Base-by-base conservation (phyloP, 495 filamentous ascomycete species). In the Aspergillus carlsbadensis region DNA sequence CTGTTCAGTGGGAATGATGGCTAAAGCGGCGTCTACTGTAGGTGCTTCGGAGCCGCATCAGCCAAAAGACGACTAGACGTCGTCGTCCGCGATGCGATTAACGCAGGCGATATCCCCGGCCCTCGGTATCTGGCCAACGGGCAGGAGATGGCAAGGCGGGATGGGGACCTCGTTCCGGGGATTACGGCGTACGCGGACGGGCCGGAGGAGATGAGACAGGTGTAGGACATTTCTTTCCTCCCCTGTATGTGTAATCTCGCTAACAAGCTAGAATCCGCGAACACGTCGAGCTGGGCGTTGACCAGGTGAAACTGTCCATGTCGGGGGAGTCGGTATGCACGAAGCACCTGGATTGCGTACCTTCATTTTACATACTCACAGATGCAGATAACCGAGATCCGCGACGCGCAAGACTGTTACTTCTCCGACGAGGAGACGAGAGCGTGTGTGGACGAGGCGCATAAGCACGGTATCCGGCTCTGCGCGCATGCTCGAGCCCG, bases 11-110 rank as follows among this genome's bases (percentile, higher is more conserved):
- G 4, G 13, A 37, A n/a, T n/a, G n/a, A n/a, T n/a, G n/a, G 35
- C 35, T 37, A n/a, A 37, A 10, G 15, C 5, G 35, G 10, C 10
- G n/a, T n/a, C n/a, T n/a, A n/a, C n/a, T n/a, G n/a, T 26, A 46
- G 43, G 43, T 81, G 75, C 61, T 81, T 73, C 56, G 78, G 78
- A 5, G 78, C 78, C 1, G 79, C 79, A 10, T 75, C 77, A 1
- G 79, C 79, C 0, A 78, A 81, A 55, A 65, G 72, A 21, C 69
- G 78, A 10, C 64, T 82, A 0, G 78, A 81, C 52, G 56, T 74
- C 31, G 78, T 79, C 14, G 74, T 84, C 26, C 68, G 79, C 31
- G 76, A 83, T 54, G 79, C 81, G 1, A 84, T 85, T 54, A 80
- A 82, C 39, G 65, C 66, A 0, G 82, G 81, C 0, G 65, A 77